Base-by-base conservation (phyloP, 805 yeast genomes). In the Candida lessepsii region DNA sequence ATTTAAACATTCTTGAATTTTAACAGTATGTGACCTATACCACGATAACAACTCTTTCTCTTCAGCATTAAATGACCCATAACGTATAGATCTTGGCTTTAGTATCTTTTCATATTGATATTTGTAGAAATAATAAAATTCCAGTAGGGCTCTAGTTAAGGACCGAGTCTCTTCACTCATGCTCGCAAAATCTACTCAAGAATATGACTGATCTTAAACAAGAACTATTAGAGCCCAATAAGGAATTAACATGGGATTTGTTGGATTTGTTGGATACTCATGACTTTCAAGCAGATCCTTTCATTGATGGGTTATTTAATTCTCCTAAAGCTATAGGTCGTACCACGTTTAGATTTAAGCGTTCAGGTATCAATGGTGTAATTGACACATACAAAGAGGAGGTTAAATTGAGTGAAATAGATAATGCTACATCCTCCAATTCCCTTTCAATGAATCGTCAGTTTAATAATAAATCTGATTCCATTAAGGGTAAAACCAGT, bases 371-470 rank as follows among this genome's bases (percentile, higher is more conserved):
- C 4, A 71, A 73, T 2, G 97, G 97, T 10, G 52, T 61, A 3
- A 80, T 91, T n/a, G 62, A 63, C 1, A 71, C 78, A 0, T 81
- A 78, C 47, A 65, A 74, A 27, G 96, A 90, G 58, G 79, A 75
- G 39, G 42, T 66, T 9, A 54, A 58, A 5, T 41, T 60, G 9
- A 56, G 58, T 10, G 69, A 61, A 19, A 74, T 78, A 13, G 81
- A 82, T 42, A 63, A 63, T 39, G 79, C 81, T 7, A 76, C 76
- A 31, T 76, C 89, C 11, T 71, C 81, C 9, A 83, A 81, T 44
- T 84, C 96, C 0, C 66, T 89, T 33, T 83, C 95, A 1, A 58
- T 89, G 42, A 79, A 76, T 21, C 71, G 99, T 47, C 75, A 80
- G 39, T 75, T 80, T 46, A 78, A 81, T 11, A 71, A 83, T 5